Base-by-base conservation (phyloP, 176 grass and related monocot genomes). In the Elymus sibiricus region DNA sequence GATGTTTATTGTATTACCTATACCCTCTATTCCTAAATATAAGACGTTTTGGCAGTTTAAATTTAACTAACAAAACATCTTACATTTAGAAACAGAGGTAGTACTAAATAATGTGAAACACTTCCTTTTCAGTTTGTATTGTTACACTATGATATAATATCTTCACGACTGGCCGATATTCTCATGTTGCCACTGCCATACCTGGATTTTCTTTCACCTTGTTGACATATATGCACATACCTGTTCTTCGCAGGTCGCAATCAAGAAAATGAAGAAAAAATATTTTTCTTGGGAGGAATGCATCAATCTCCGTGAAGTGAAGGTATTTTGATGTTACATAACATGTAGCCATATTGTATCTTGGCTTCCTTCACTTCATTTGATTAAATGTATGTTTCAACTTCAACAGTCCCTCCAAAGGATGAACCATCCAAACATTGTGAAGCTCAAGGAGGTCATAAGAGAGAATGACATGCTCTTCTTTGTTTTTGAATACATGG, bases 211-310 rank as follows among this genome's bases (percentile, higher is more conserved):
- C 35, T 59, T 80, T 67, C 63, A 51, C 8, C 43, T 68, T 51
- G 21, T 69, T 61, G 21, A 28, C 44, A 49, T 10, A 13, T 60
- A 51, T 17, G 47, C 2, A 77, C 16, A 87, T 76, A 55, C 28
- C 25, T 79, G 19, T 0, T 2, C 39, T 76, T 90, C 44, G 82
- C 82, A 99, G 97, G 94, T 96, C 66, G 97, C 97, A 9, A 96
- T 99, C 80, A 99, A 99, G 90, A 94, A 99, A 94, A 94, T 99
- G 92, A 99, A 99, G 90, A 96, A 94, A 82, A 99, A 96, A 69
- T 99, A 99, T 78, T 91, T 85, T 80, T 94, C 94, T 15, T 99
- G 97, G 97, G 97, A 99, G 37, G 97, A 99, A 63, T 99, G 97
- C 87, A 90, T 99, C 78, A 94, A 94, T 87, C 97, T 99, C 56